Conservation (phyloP, 306 rosid genomes). For the Dryas drummondii region DNA sequence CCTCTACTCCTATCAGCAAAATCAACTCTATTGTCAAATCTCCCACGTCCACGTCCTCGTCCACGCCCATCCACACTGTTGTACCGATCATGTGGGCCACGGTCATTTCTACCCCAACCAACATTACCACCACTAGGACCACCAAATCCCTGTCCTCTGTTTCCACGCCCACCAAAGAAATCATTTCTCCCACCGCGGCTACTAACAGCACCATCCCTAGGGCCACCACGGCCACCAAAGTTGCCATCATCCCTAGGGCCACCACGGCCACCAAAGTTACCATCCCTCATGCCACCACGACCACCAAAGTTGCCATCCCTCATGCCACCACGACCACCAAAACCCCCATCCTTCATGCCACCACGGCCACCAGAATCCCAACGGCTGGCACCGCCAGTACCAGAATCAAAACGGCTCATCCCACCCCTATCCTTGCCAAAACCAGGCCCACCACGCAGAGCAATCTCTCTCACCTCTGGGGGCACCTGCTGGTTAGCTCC, state of each 20-base stretch:
- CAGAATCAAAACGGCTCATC: slow-evolving; percentile 58
- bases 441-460: slow-evolving; percentile 75
- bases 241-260: slow-evolving; percentile 57
- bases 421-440: slow-evolving; percentile 75
- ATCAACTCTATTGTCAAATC: slow-evolving; percentile 82
- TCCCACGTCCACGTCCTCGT: slow-evolving; percentile 78
- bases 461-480: slow-evolving; percentile 78
- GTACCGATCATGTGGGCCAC: slow-evolving; percentile 54
- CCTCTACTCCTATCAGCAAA: slow-evolving; percentile 55
- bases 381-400: slow-evolving; percentile 42
- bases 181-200: slow-evolving; percentile 75
- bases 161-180: slow-evolving; percentile 74
- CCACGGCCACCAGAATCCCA: slow-evolving; percentile 54
- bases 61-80: slow-evolving; percentile 68
- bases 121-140: slow-evolving; percentile 61
- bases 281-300: slow-evolving; percentile 46
- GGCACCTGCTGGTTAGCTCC: slow-evolving; percentile 97
- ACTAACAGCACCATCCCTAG: slow-evolving; percentile 31
- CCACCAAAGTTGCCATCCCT: slow-evolving; percentile 45
- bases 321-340: slow-evolving; percentile 46
- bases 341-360: slow-evolving; percentile 59
- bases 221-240: slow-evolving; percentile 36
- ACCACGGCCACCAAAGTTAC: slow-evolving; percentile 47
- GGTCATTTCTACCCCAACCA: slow-evolving; percentile 80
- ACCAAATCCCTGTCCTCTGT: slow-evolving; percentile 76